These are phyloP conservation scores for Neonectria punicea DNA, from an alignment of 2,329 filamentous ascomycete genomes.

Conservation along the genomic window DNA sequence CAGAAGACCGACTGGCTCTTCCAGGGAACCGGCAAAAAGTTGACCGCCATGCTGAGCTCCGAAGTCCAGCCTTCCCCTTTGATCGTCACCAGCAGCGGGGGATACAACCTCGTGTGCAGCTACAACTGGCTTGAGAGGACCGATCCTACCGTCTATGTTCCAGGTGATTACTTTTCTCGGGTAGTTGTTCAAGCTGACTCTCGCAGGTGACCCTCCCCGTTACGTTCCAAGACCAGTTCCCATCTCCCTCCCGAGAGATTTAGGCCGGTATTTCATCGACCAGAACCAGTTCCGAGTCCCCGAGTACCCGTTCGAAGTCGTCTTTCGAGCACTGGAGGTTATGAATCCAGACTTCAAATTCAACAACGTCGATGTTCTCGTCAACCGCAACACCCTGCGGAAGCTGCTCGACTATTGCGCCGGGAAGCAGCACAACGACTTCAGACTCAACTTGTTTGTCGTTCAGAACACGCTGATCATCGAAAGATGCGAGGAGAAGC, in stretches of 20 bases:
- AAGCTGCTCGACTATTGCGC: constrained; percentile 40
- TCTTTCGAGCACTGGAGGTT: constrained; percentile 41
- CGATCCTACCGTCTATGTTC: constrained; percentile 17
- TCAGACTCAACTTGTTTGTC: constrained; percentile 32
- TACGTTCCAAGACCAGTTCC: constrained; percentile 2
- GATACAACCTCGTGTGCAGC: constrained; percentile 25
- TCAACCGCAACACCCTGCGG: constrained; percentile 39
- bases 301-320: constrained; percentile 41
- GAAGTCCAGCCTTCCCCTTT: not conserved
- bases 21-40: not conserved
- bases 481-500: constrained; percentile 22
- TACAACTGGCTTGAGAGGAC: constrained; percentile 26
- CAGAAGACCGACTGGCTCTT: not conserved
- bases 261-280: constrained; percentile 22
- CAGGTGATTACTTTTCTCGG: constrained; percentile 1
- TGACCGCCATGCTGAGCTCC: not conserved
- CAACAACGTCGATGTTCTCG: constrained; percentile 43
- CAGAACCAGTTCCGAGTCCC: constrained; percentile 25
- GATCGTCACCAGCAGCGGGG: constrained; percentile 4
- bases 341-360: constrained; percentile 41
- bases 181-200: not conserved
- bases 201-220: constrained; percentile 13
- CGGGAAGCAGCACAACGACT: constrained; percentile 17
- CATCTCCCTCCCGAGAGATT: constrained; percentile 7
- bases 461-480: constrained; percentile 30